These are phyloP conservation scores for Aureobasidium musti DNA, from an alignment of 2,329 filamentous ascomycete genomes.

Conservation along the genomic window DNA sequence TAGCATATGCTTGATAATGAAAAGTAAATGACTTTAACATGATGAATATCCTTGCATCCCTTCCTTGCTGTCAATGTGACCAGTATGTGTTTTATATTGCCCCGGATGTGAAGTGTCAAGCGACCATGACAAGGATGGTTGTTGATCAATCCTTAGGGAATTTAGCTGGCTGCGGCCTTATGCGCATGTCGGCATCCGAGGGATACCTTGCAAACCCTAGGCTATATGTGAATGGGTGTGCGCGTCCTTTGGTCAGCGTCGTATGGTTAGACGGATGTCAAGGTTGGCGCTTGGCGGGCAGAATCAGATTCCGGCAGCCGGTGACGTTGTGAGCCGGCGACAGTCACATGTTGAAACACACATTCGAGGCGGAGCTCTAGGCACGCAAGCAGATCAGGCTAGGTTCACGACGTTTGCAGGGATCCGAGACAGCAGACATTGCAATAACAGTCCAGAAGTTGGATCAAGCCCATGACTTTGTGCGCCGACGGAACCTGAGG, in stretches of 20 bases:
- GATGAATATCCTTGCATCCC: neutral
- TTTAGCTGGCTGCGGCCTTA: no score
- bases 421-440: neutral
- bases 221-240: neutral
- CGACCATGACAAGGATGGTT: neutral
- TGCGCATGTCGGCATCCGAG: neutral
- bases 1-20: constrained; percentile 28
- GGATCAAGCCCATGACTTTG: neutral
- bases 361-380: neutral
- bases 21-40: constrained; percentile 28
- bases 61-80: neutral
- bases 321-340: neutral
- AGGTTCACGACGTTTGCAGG: neutral
- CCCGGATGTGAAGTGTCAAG: neutral
- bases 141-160: neutral
- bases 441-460: neutral
- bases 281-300: neutral
- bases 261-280: neutral
- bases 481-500: neutral
- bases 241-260: constrained; percentile 1
- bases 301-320: neutral
- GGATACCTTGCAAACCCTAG: neutral
- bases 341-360: constrained; percentile 16
- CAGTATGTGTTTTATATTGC: neutral
- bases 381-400: neutral